phyloP scores from a whole-genome alignment of 805 yeast genomes.

The Saccharomycopsis sp. region DNA sequence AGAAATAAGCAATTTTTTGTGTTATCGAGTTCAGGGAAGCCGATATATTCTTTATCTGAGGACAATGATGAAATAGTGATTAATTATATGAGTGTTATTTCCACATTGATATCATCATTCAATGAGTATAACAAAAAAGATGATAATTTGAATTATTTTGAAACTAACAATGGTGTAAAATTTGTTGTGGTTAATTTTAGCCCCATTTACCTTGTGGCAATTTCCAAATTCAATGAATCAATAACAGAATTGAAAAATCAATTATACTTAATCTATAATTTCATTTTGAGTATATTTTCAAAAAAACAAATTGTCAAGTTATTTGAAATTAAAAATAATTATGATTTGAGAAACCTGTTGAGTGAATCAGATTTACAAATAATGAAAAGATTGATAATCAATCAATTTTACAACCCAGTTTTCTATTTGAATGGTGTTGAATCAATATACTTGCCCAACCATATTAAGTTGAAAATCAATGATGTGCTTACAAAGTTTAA shows the following conservation, averaged over 20 bases:
- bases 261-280: slow-evolving; percentile 65
- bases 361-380: slow-evolving; percentile 29
- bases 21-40: slow-evolving; percentile 81
- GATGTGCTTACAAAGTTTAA: slow-evolving; percentile 43
- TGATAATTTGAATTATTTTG: slow-evolving; percentile 43
- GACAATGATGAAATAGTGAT: slow-evolving; percentile 51
- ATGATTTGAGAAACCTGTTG: slow-evolving; percentile 70
- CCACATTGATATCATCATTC: slow-evolving; percentile 70
- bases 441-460: slow-evolving; percentile 50
- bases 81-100: slow-evolving; percentile 72
- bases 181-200: slow-evolving; percentile 55
- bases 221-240: slow-evolving; percentile 48
- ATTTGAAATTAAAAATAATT: slow-evolving; percentile 66
- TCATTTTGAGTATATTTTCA: slow-evolving; percentile 75
- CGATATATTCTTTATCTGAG: slow-evolving; percentile 74
- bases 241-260: slow-evolving; percentile 51
- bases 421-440: slow-evolving; percentile 60
- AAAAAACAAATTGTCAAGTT: slow-evolving; percentile 66
- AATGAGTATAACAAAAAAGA: slow-evolving; percentile 32
- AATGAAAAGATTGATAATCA: slow-evolving; percentile 32
- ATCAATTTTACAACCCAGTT: slow-evolving; percentile 46
- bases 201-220: slow-evolving; percentile 71
- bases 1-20: slow-evolving; percentile 66
- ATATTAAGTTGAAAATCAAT: slow-evolving; percentile 52
- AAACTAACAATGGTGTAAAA: slow-evolving; percentile 38